Percentiles rank a stretch among this genome's conserved stretches.
Conservation (phyloP, 1,284 basidiomycete species). For the Fistulina hepatica region DNA sequence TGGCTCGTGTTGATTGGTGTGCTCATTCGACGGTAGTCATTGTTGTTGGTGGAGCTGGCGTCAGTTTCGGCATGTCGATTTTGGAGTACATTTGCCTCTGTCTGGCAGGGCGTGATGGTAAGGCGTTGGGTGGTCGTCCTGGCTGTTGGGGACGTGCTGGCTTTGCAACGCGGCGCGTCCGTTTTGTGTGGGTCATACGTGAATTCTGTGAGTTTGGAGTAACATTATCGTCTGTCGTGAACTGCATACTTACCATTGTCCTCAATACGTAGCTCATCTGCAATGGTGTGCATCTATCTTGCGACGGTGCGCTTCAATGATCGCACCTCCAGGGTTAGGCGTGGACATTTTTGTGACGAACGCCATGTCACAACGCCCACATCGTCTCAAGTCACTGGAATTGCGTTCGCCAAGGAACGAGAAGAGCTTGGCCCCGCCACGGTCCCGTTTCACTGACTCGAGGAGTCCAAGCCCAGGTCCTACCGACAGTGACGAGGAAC, state of each 20-base stretch:
- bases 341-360: constrained; percentile 79
- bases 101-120: constrained; percentile 44
- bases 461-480: constrained; percentile 26
- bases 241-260: constrained; percentile 2
- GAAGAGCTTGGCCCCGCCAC: constrained; percentile 11
- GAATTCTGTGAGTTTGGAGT: constrained; percentile 55
- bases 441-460: constrained; percentile 35
- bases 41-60: constrained; percentile 72
- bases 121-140: constrained; percentile 30
- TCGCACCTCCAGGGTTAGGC: constrained; percentile 48
- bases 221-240: neutral
- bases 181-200: constrained; percentile 78
- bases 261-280: constrained; percentile 67
- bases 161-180: constrained; percentile 47
- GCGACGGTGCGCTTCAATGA: constrained; percentile 55
- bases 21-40: constrained; percentile 56
- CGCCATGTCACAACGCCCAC: constrained; percentile 12
- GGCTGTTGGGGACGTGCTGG: constrained; percentile 34
- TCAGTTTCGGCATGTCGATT: constrained; percentile 66
- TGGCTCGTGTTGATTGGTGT: constrained; percentile 56
- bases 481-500: constrained; percentile 18
- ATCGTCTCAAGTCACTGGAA: neutral
- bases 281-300: constrained; percentile 73
- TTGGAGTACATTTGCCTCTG: constrained; percentile 62
- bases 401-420: constrained; percentile 3